These are phyloP conservation scores for Aspergillus sp. DNA, from an alignment of 2,329 filamentous ascomycete genomes.

Conservation along the genomic window DNA sequence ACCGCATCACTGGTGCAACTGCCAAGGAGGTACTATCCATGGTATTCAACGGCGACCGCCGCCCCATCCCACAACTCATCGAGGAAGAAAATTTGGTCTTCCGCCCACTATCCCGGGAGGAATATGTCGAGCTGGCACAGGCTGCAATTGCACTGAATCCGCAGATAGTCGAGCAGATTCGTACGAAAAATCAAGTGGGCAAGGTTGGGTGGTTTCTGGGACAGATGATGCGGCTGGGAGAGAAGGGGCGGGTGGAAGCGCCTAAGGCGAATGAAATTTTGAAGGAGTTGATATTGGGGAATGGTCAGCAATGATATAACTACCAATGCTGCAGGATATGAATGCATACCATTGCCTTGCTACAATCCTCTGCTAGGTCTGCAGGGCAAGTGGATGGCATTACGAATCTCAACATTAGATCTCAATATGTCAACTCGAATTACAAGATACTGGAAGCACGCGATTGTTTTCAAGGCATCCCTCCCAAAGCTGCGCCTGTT, in stretches of 20 bases:
- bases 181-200: slow-evolving; percentile 53
- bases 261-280: slow-evolving; percentile 51
- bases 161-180: slow-evolving; percentile 54
- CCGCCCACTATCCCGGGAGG: slow-evolving; percentile 47
- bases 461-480: neutral
- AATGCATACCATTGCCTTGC: neutral
- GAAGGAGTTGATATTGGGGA: slow-evolving; percentile 39
- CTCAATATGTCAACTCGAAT: no score
- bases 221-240: slow-evolving; percentile 58
- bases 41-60: slow-evolving; percentile 48
- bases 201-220: slow-evolving; percentile 64
- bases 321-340: slow-evolving; percentile 4
- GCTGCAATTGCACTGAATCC: slow-evolving; percentile 49
- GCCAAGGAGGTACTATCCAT: slow-evolving; percentile 54
- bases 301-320: no score
- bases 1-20: slow-evolving; percentile 47
- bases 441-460: neutral
- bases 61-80: slow-evolving; percentile 48
- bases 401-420: no score
- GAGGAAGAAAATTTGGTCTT: slow-evolving; percentile 51
- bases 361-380: no score
- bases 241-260: slow-evolving; percentile 57
- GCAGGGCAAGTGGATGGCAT: no score
- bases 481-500: neutral
- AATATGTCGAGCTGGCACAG: slow-evolving; percentile 51